These are phyloP conservation scores for Colletotrichum sp. DNA, from an alignment of 2,329 filamentous ascomycete genomes.

Conservation along the genomic window DNA sequence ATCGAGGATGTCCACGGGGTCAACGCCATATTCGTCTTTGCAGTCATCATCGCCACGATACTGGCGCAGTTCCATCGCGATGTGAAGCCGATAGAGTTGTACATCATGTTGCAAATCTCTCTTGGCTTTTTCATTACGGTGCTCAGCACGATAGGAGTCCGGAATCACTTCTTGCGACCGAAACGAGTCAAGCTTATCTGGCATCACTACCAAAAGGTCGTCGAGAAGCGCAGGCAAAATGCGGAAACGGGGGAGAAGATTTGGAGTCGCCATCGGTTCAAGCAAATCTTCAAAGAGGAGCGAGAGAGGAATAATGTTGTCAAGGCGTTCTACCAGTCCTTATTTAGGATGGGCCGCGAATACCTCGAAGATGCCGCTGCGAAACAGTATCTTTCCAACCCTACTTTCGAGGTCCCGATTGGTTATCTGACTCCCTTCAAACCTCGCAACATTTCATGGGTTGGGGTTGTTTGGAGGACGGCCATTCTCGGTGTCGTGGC, in stretches of 20 bases:
- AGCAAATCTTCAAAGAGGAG: not conserved
- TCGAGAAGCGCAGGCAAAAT: not conserved
- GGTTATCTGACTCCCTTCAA: not conserved
- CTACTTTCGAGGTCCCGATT: not conserved
- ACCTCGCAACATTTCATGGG: not conserved
- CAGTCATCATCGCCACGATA: not conserved
- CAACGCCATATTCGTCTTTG: slow-evolving; percentile 1
- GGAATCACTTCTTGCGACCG: not conserved
- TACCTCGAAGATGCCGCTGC: not conserved
- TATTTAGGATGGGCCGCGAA: not conserved
- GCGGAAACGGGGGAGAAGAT: not conserved
- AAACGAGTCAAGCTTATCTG: not conserved
- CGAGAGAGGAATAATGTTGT: not conserved
- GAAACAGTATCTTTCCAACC: not conserved
- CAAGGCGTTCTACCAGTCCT: not conserved
- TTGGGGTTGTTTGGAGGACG: not conserved
- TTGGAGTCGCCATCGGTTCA: not conserved
- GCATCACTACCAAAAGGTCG: not conserved
- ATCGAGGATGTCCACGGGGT: not conserved
- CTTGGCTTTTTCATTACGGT: not conserved
- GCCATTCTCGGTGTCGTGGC: not conserved
- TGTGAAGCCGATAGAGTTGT: not conserved
- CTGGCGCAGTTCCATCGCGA: not conserved
- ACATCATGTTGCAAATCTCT: not conserved
- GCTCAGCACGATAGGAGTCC: not conserved